Evolutionary conservation across 2,329 filamentous ascomycete genomes (phyloP), one percentile per base, ranked within the genome.

Genomic region (Cladosporium austrohemisphaericum): DNA sequence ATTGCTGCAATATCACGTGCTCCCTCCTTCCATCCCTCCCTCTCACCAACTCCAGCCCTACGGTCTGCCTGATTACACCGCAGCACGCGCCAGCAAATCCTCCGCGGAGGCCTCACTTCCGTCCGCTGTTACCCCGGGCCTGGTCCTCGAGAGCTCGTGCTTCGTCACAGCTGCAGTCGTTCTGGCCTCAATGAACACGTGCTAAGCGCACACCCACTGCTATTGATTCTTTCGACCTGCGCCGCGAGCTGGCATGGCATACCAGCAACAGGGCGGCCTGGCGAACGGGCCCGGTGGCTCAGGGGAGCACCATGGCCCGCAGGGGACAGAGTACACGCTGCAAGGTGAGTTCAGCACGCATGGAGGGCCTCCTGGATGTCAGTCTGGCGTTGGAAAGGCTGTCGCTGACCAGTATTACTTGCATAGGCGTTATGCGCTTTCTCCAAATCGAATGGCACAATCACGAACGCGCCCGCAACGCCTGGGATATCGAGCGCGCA

Each of bases 371-470:
- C 14, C 29, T 31, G 11, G 29, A 13, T 13, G 33, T 9, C 16
- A 19, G 50, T n/a, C 25, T 22, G 20, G n/a, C 11, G 22, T 13
- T 10, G 18, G 11, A 31, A 22, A 22, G 1, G n/a, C 9, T 18
- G 10, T 32, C 37, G 49, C 62, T 68, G 55, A 67, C 53, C 5
- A 37, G 37, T 14, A 32, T 8, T 18, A 37, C 8, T 52, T 16
- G 23, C 48, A 26, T 59, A 93, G 88, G 93, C 65, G 93, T 98
- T 29, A 98, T 98, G 93, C 91, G 93, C 70, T 98, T 98, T 69
- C 82, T 98, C 31, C 93, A 98, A 73, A 93, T 93, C 40, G 92
- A 98, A 80, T 98, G 93, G 93, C 93, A 98, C 71, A 86, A 89
- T 59, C 92, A 98, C 70, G 93, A 98, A 72, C 87, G 93, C 71